Evolutionary conservation across 495 filamentous ascomycete genomes (phyloP).

Genomic region (Penicillium flavigenum): DNA sequence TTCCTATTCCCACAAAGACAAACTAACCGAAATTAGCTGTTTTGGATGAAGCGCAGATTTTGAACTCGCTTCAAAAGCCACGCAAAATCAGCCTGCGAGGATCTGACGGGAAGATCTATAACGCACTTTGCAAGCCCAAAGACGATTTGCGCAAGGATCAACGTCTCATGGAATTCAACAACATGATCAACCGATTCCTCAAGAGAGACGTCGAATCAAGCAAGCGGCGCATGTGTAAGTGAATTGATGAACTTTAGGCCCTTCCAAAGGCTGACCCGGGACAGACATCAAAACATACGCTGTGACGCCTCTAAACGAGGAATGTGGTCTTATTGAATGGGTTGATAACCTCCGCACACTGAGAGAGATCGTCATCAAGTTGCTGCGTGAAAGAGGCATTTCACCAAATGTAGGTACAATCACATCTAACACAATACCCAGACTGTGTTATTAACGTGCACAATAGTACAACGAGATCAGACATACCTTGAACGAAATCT

Average conservation of each 20-base stretch:
- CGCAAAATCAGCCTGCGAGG: constrained; percentile 86
- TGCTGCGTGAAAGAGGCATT: constrained; percentile 71
- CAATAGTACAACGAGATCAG: constrained; percentile 59
- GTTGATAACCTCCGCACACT: constrained; percentile 94
- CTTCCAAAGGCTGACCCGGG: constrained; percentile 20
- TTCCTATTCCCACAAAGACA: constrained; percentile 30
- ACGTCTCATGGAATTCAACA: constrained; percentile 98
- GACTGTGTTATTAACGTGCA: constrained; percentile 6
- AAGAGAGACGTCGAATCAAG: constrained; percentile 89
- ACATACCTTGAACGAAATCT: constrained; percentile 57
- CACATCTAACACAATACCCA: background rate
- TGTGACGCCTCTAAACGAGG: constrained; percentile 94
- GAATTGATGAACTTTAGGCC: background rate
- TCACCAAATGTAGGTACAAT: constrained; percentile 47
- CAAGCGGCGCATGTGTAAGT: constrained; percentile 69
- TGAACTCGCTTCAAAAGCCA: constrained; percentile 88
- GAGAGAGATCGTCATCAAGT: constrained; percentile 80
- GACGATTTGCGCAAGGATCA: constrained; percentile 97
- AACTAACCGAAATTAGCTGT: constrained; percentile 55
- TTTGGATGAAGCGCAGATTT: constrained; percentile 79
- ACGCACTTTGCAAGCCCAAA: constrained; percentile 93
- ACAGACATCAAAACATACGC: constrained; percentile 92
- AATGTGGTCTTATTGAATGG: constrained; percentile 98
- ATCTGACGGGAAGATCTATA: constrained; percentile 83
- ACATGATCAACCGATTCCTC: constrained; percentile 91